These are phyloP conservation scores for Pelargonium nanum DNA, from an alignment of 345 rosid species.

Conservation along the genomic window DNA sequence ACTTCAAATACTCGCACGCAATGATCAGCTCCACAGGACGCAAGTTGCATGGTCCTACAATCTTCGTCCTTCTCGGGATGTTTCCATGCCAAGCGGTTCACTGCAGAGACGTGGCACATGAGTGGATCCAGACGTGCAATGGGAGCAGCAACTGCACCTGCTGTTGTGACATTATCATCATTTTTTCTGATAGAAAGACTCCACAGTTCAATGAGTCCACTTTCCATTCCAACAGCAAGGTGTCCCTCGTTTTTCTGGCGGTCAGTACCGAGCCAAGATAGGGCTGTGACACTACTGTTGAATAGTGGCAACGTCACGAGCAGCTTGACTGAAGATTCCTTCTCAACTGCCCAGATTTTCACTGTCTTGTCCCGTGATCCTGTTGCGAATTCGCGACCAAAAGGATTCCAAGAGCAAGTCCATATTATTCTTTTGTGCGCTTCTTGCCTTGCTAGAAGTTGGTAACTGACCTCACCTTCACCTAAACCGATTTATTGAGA, in stretches of 20 bases:
- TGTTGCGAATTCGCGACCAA: conserved; percentile 75
- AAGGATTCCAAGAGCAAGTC: conserved; percentile 97
- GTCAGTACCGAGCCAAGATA: conserved; percentile 72
- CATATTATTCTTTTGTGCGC: conserved; percentile 97
- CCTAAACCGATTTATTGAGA: conserved; percentile 18
- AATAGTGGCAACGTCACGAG: conserved; percentile 49
- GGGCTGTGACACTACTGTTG: conserved; percentile 71
- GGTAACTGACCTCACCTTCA: conserved; percentile 30
- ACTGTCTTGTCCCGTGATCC: conserved; percentile 93
- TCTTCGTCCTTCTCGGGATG: conserved; percentile 25
- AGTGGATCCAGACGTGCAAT: conserved; percentile 36
- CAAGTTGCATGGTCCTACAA: conserved; percentile 32
- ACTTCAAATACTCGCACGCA: conserved; percentile 69
- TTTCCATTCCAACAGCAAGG: conserved; percentile 79
- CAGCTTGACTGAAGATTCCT: conserved; percentile 33
- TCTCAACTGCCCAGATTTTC: conserved; percentile 71
- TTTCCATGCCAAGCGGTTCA: conserved; percentile 68
- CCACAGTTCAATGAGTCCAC: conserved; percentile 68
- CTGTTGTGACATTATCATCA: conserved; percentile 20
- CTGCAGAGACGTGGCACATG: conserved; percentile 74
- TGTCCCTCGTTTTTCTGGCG: conserved; percentile 36
- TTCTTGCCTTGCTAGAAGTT: conserved; percentile 60
- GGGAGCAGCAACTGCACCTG: conserved; percentile 25
- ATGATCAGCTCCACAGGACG: conserved; percentile 84
- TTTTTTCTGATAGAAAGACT: conserved; percentile 24